Conservation (phyloP, 23 red algal species). For the Gracilariopsis chorda region DNA sequence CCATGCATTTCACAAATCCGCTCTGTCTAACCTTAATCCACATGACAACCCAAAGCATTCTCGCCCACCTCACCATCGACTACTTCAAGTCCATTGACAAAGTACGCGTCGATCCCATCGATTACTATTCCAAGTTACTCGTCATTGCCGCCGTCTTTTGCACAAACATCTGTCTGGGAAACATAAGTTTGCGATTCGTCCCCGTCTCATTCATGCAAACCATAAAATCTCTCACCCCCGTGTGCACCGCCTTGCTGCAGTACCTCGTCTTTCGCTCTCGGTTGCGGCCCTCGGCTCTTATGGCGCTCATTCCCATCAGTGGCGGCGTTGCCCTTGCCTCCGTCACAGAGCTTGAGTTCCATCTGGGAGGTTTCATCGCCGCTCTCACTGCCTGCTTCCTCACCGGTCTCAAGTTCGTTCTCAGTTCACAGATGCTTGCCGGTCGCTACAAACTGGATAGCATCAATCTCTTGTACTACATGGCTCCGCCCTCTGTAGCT, state of each 20-base stretch:
- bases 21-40: constrained; percentile 81
- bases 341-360: constrained; percentile 80
- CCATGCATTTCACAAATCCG: constrained; percentile 56
- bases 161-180: constrained; percentile 80
- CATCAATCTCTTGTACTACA: constrained; percentile 70
- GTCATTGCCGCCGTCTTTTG: constrained; percentile 72
- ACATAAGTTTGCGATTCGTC: constrained; percentile 77
- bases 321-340: constrained; percentile 80
- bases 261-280: constrained; percentile 68
- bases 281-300: constrained; percentile 51
- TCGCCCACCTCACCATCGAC: constrained; percentile 68
- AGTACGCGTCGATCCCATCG: constrained; percentile 56
- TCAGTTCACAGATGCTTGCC: constrained; percentile 70
- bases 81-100: constrained; percentile 57
- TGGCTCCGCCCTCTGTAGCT: constrained; percentile 72
- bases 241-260: constrained; percentile 66
- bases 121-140: constrained; percentile 71
- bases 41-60: constrained; percentile 63
- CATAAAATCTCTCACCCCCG: constrained; percentile 78
- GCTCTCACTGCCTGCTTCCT: constrained; percentile 84
- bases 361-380: constrained; percentile 88
- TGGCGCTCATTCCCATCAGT: constrained; percentile 87
- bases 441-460: constrained; percentile 69
- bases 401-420: constrained; percentile 83
- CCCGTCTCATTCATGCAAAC: constrained; percentile 91